A percentile compares a stretch with the other conserved stretches of the same genome.
Evolutionary conservation across 345 rosid species (phyloP).

Genomic region (Gossypium mustelinum): DNA sequence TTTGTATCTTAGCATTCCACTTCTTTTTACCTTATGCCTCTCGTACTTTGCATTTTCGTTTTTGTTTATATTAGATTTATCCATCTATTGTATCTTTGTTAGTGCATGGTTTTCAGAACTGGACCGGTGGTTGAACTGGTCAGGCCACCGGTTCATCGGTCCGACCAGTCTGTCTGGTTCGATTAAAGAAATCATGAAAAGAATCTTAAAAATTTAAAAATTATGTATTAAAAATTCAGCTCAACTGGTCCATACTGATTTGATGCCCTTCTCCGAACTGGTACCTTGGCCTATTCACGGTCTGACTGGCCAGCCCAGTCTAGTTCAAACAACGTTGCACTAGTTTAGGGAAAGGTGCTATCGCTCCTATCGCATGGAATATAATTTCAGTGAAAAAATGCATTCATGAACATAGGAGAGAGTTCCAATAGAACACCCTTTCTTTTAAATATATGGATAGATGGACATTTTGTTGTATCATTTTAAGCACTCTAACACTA

Average conservation of each 20-base stretch:
- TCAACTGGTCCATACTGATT: too few relatives aligned
- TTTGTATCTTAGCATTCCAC: neutral
- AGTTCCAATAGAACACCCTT: conserved; percentile 45
- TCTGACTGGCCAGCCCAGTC: too few relatives aligned
- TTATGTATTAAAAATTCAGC: too few relatives aligned
- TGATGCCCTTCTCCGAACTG: too few relatives aligned
- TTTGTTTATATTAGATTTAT: neutral
- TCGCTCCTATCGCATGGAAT: neutral
- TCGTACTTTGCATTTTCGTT: neutral
- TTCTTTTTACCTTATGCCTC: neutral
- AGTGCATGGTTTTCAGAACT: too few relatives aligned
- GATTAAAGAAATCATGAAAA: too few relatives aligned
- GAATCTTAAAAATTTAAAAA: too few relatives aligned
- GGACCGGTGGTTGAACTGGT: too few relatives aligned
- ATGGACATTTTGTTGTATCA: neutral
- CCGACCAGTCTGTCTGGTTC: too few relatives aligned
- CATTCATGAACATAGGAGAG: neutral
- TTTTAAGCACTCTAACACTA: neutral
- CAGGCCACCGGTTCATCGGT: too few relatives aligned
- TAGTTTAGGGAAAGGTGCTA: neutral
- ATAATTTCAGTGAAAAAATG: neutral
- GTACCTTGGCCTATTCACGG: too few relatives aligned
- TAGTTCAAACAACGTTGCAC: neutral
- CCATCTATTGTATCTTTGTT: neutral
- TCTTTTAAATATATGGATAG: neutral